A percentile compares a stretch with the other conserved stretches of the same genome.
These are phyloP conservation scores for Stephania yunnanensis DNA, from an alignment of 164 flowering plant genomes.

Conservation along the genomic window DNA sequence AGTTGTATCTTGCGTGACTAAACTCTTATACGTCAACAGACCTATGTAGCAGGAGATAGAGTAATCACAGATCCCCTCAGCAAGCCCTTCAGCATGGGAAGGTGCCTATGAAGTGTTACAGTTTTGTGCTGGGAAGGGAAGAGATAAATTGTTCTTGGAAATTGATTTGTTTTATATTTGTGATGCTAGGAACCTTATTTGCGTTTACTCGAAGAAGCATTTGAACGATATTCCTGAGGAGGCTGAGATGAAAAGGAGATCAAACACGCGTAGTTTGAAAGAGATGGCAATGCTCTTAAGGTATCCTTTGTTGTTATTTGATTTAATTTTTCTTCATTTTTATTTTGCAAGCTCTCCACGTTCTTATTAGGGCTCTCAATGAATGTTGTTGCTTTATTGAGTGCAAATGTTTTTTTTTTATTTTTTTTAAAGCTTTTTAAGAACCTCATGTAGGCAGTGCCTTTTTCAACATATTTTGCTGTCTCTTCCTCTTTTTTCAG, in stretches of 20 bases:
- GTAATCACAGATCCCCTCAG: constrained; percentile 91
- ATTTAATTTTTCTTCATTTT: too few relatives aligned
- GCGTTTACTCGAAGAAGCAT: constrained; percentile 96
- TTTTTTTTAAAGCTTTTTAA: too few relatives aligned
- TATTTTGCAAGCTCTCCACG: too few relatives aligned
- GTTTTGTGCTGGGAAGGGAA: neutral
- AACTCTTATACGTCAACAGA: constrained; percentile 38
- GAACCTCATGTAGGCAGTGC: too few relatives aligned
- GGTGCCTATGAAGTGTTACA: constrained; percentile 34
- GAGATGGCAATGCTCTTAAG: constrained; percentile 87
- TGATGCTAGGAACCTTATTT: constrained; percentile 73
- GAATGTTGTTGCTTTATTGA: too few relatives aligned
- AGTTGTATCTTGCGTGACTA: constrained; percentile 14
- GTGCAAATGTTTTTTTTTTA: too few relatives aligned
- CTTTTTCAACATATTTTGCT: too few relatives aligned
- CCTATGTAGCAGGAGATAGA: constrained; percentile 92
- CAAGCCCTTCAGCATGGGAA: constrained; percentile 99
- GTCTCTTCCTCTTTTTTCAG: too few relatives aligned
- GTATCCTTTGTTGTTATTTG: constrained; percentile 26
- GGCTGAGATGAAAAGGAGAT: constrained; percentile 73
- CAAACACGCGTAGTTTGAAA: constrained; percentile 82
- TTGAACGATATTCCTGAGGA: constrained; percentile 84
- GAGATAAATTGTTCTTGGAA: neutral
- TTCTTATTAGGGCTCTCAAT: too few relatives aligned
- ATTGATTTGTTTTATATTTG: neutral